A percentile compares a stretch with the other conserved stretches of the same genome.
Conservation (phyloP, 2,329 filamentous ascomycete genomes). For the Trichoderma atrobrunneum region DNA sequence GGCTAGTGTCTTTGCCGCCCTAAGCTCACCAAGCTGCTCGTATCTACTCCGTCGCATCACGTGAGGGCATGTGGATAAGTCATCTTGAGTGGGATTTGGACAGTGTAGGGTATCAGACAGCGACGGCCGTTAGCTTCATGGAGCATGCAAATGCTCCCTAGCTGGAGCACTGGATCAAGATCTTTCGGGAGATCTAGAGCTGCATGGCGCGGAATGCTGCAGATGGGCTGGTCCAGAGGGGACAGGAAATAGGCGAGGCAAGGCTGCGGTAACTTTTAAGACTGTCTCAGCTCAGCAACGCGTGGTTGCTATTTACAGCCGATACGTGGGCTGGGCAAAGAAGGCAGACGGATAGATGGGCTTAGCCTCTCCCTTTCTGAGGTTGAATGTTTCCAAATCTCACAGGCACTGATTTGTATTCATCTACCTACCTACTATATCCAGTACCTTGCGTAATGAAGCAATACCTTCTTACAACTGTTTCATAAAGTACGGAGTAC, state of each 20-base stretch:
- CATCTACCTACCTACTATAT: not conserved
- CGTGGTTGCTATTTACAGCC: not conserved
- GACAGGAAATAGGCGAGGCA: not conserved
- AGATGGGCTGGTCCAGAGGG: not conserved
- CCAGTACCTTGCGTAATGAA: not conserved
- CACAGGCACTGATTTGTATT: not conserved
- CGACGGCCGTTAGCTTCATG: conserved; percentile 1
- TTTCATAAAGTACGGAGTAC: not conserved
- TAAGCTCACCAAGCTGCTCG: not conserved
- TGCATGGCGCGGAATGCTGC: conserved; percentile 11
- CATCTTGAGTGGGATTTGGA: not conserved
- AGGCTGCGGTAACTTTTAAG: not conserved
- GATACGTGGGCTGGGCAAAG: not conserved
- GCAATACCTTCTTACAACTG: not conserved
- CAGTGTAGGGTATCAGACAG: conserved; percentile 9
- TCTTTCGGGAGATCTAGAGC: conserved; percentile 7
- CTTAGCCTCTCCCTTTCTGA: not conserved
- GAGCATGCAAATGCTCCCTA: conserved; percentile 14
- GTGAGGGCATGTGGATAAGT: conserved; percentile 12
- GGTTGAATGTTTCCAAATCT: not conserved
- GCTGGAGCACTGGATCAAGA: conserved; percentile 3
- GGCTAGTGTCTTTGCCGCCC: conserved; percentile 15
- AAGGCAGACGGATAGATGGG: not conserved
- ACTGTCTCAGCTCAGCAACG: not conserved
- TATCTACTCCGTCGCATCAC: not conserved